These are phyloP conservation scores for Hypoxylon cercidicola DNA, from an alignment of 495 filamentous ascomycete genomes.

Conservation along the genomic window DNA sequence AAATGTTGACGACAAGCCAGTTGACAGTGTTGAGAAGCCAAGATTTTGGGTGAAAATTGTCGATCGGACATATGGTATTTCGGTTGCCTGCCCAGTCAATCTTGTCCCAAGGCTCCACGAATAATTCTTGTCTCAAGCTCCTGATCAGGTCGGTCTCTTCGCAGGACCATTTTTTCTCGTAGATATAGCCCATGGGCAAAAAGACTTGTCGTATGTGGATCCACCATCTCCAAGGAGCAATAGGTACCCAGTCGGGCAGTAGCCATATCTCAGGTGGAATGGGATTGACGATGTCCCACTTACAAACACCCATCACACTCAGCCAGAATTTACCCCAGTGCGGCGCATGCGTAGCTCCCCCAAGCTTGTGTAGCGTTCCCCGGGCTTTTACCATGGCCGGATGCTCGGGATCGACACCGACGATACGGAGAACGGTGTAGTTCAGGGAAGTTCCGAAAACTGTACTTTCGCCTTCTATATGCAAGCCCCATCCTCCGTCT, in stretches of 20 bases:
- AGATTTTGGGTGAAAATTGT: conserved; percentile 95
- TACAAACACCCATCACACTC: conserved; percentile 79
- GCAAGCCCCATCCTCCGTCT: conserved; percentile 96
- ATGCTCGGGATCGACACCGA: conserved; percentile 91
- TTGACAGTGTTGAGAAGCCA: conserved; percentile 82
- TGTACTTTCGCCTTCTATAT: conserved; percentile 93
- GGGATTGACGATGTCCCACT: conserved; percentile 94
- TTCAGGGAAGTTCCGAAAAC: conserved; percentile 92
- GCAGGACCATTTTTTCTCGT: conserved; percentile 78
- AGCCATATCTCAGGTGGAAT: conserved; percentile 95
- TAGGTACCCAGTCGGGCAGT: conserved; percentile 92
- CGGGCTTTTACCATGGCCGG: conserved; percentile 88
- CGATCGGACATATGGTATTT: conserved; percentile 79
- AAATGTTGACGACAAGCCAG: conserved; percentile 78
- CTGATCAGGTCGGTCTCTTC: conserved; percentile 76
- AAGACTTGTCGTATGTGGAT: conserved; percentile 96
- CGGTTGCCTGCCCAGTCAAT: conserved; percentile 82
- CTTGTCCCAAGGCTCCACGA: conserved; percentile 78
- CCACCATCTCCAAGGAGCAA: conserved; percentile 98
- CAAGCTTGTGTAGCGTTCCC: conserved; percentile 81
- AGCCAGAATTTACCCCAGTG: conserved; percentile 98
- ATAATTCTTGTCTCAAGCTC: conserved; percentile 83
- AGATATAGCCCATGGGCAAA: conserved; percentile 90
- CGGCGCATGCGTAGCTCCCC: conserved; percentile 83
- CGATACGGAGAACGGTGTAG: conserved; percentile 82